These are phyloP conservation scores for Talaromyces pinophilus DNA, from an alignment of 2,329 filamentous ascomycete species.

Conservation along the genomic window DNA sequence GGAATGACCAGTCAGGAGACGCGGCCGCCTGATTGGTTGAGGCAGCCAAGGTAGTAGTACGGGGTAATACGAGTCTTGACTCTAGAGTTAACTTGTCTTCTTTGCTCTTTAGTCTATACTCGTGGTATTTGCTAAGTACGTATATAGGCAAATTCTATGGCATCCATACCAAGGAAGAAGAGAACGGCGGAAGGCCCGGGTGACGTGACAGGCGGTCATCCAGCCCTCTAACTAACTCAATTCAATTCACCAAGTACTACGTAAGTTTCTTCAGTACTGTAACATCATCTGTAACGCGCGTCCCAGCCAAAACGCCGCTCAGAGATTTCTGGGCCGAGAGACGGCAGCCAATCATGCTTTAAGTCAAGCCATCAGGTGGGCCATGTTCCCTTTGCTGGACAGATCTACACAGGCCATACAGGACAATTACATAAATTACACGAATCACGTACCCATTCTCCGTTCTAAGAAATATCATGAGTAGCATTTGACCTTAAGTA, in stretches of 20 bases:
- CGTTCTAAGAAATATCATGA: not conserved
- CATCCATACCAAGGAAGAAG: not conserved
- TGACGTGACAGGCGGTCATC: conserved; percentile 1
- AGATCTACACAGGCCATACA: not conserved
- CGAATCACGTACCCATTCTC: not conserved
- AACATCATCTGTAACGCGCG: conserved; percentile 9
- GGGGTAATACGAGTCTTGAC: not conserved
- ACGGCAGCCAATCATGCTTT: not conserved
- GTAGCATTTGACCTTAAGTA: not conserved
- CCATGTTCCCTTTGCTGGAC: not conserved
- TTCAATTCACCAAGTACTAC: not conserved
- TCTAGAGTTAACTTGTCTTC: not conserved
- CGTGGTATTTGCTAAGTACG: not conserved
- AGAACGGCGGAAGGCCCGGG: conserved; percentile 1
- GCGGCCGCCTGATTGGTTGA: conserved; percentile 21
- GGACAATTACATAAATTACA: not conserved
- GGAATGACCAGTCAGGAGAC: conserved; percentile 3
- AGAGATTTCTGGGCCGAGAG: not conserved
- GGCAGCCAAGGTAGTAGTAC: not conserved
- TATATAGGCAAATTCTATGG: not conserved
- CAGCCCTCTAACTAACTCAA: not conserved
- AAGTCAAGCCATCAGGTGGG: not conserved
- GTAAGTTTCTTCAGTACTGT: not conserved
- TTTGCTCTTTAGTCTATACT: not conserved
- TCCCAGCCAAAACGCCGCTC: conserved; percentile 1